These are phyloP conservation scores for Apiospora sp. DNA, from an alignment of 2,329 filamentous ascomycete genomes.

Conservation along the genomic window DNA sequence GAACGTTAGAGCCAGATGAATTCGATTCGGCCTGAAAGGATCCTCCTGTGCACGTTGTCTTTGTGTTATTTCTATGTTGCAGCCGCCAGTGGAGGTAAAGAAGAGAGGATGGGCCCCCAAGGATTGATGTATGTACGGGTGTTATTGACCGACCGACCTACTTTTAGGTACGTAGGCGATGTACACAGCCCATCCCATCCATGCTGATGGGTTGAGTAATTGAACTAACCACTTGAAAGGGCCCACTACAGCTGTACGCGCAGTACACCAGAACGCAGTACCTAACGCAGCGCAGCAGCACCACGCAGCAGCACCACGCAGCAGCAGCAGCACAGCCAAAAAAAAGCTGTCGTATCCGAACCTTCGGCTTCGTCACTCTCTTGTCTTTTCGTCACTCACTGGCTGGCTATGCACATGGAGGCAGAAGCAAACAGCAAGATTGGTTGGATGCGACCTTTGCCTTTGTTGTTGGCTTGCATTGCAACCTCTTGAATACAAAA, in stretches of 20 bases:
- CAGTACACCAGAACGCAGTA: neutral
- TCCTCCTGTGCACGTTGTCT: conserved; percentile 1
- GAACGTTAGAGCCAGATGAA: neutral
- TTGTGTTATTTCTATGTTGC: conserved; percentile 18
- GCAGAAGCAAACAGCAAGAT: neutral
- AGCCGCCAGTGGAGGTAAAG: neutral
- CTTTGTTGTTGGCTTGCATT: conserved; percentile 9
- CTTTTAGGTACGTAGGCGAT: neutral
- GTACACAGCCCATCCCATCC: conserved; percentile 10
- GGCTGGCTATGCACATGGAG: neutral
- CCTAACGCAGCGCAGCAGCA: neutral
- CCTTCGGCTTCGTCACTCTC: conserved; percentile 6
- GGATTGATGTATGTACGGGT: neutral
- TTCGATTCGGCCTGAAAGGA: conserved; percentile 2
- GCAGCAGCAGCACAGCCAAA: neutral
- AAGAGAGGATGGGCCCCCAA: neutral
- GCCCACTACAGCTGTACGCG: conserved; percentile 5
- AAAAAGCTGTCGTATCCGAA: conserved; percentile 9
- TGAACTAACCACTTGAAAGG: neutral
- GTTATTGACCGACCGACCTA: conserved; percentile 9
- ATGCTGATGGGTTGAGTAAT: conserved; percentile 16
- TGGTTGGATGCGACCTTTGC: conserved; percentile 9
- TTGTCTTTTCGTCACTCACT: neutral
- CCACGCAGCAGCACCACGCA: neutral
- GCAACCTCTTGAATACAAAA: conserved; percentile 3